Conservation (phyloP, 257 asterid species). For the Solanum ossicruentum region DNA sequence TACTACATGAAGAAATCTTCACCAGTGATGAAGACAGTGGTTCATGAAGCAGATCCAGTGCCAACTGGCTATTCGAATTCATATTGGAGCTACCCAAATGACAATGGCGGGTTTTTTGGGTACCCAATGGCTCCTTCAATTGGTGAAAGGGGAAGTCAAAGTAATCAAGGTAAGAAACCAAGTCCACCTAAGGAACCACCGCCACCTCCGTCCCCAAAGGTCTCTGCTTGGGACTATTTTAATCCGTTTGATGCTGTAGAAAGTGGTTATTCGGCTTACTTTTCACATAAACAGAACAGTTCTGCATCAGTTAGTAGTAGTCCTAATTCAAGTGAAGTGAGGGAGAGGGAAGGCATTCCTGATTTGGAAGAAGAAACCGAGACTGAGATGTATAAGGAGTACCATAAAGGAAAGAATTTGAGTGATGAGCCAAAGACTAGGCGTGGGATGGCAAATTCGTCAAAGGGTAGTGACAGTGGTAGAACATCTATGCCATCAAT, state of each 20-base stretch:
- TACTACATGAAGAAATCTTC: conserved; percentile 74
- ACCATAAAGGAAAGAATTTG: conserved; percentile 18
- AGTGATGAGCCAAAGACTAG: conserved; percentile 15
- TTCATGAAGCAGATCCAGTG: conserved; percentile 55
- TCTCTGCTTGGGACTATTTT: conserved; percentile 67
- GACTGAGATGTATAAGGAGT: conserved; percentile 41
- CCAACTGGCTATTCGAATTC: conserved; percentile 46
- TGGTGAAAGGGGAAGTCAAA: conserved; percentile 2
- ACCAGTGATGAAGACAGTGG: conserved; percentile 51
- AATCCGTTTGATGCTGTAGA: conserved; percentile 61
- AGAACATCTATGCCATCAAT: neutral
- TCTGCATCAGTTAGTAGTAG: conserved; percentile 51
- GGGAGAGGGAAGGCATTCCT: conserved; percentile 96
- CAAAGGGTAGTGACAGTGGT: neutral
- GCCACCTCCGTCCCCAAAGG: conserved; percentile 83
- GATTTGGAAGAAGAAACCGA: conserved; percentile 97
- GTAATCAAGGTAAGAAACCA: conserved; percentile 17
- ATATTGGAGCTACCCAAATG: conserved; percentile 34
- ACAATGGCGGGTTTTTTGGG: conserved; percentile 38
- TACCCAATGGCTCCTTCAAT: conserved; percentile 6
- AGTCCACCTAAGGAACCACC: conserved; percentile 49
- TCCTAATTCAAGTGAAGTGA: conserved; percentile 86
- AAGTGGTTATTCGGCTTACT: conserved; percentile 26
- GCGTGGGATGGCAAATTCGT: conserved; percentile 16
- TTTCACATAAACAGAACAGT: conserved; percentile 23